Evolutionary conservation across 257 asterid species (phyloP).

Genomic region (Nicotiana benthamiana): DNA sequence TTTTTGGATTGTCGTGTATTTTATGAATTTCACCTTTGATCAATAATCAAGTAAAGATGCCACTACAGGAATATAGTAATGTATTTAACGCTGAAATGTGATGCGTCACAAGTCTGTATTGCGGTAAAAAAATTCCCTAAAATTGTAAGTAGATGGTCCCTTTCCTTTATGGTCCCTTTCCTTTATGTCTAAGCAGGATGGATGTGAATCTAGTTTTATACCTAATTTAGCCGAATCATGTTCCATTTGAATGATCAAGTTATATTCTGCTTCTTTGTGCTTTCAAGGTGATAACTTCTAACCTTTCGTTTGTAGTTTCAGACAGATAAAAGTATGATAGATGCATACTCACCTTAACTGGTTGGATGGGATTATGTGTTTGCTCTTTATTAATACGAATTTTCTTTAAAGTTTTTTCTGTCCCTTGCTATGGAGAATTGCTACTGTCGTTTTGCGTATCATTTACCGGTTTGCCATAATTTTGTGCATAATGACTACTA

Average conservation of each 20-base stretch:
- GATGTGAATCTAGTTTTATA: neutral
- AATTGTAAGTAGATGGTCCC: neutral
- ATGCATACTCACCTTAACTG: neutral
- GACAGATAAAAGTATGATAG: neutral
- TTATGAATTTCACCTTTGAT: neutral
- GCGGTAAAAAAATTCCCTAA: neutral
- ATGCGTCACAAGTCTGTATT: neutral
- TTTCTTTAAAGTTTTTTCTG: neutral
- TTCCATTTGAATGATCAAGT: neutral
- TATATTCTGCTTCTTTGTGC: neutral
- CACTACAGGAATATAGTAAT: neutral
- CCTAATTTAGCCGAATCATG: neutral
- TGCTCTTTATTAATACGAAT: neutral
- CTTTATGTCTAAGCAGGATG: neutral
- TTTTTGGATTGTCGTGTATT: neutral
- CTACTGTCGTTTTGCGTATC: neutral
- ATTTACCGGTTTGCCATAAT: neutral
- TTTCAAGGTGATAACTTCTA: neutral
- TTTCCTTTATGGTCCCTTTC: neutral
- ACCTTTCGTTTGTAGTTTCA: neutral
- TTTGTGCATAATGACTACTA: neutral
- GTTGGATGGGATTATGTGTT: neutral
- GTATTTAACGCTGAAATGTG: neutral
- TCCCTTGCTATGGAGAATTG: neutral
- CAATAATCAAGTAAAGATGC: neutral